Evolutionary conservation across 768 basidiomycete genomes (phyloP), one percentile per base, ranked within the genome.

Genomic region (Clavulina sp.): DNA sequence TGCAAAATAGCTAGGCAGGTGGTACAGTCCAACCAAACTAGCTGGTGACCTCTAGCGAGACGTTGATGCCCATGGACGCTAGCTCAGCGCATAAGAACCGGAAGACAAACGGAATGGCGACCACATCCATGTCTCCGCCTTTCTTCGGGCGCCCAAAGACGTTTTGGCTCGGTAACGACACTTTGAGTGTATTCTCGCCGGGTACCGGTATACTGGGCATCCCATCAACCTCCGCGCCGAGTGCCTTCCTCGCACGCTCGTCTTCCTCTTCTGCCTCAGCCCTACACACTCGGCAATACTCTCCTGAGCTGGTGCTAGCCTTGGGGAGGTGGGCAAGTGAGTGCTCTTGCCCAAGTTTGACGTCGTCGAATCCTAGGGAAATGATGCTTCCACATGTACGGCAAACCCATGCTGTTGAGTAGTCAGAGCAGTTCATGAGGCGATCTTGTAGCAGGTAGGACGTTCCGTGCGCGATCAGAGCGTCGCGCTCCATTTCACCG

Each of bases 401-500:
- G 66, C 95, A 99, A 7, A 97, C 92, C 95, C 95, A 99, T 3
- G 95, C 87, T 0, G 91, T 97, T 26, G 95, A 96, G 66, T 97
- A 99, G 67, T 99, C 95, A 26, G 93, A 97, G 63, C 95, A 99
- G 68, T 99, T 99, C 95, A 99, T 97, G 62, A 99, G 69, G 52
- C 95, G 75, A 68, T 99, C 95, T 71, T 99, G 95, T 23, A 99
- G 77, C 36, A 99, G 73, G 80, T 95, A 99, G 1, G 92, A 91
- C 13, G 95, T 95, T 41, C 95, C 95, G 65, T 99, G 95, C 2
- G 95, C 95, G 58, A 99, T 92, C 49, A 99, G 75, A 7, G 95
- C 95, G 63, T 99, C 95, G 50, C 95, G 84, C 66, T 99, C 95
- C 95, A 99, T 99, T 70, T 99, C 95, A 60, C 95, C 95, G 63